phyloP scores from a whole-genome alignment of 1,139 yeast species.

The Saccharomycopsis crataegensis region DNA sequence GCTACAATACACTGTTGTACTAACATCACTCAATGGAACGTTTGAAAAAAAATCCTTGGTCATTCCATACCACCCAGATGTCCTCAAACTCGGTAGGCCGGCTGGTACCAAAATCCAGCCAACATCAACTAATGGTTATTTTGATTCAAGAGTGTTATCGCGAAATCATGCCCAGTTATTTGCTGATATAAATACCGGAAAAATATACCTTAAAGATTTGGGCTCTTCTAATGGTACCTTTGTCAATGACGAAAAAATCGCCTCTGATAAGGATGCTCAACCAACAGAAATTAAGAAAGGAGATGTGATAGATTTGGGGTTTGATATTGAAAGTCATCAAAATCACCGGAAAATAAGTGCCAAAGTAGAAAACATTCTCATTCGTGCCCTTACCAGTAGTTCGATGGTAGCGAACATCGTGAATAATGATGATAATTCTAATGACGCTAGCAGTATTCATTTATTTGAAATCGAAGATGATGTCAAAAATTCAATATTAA shows the following conservation, averaged over 20 bases:
- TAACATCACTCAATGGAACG: conserved; percentile 72
- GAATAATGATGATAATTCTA: conserved; percentile 2
- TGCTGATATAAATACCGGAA: conserved; percentile 61
- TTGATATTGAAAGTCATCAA: conserved; percentile 75
- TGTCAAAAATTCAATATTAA: conserved; percentile 15
- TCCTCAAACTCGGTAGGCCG: conserved; percentile 83
- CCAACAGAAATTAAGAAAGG: conserved; percentile 62
- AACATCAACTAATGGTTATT: conserved; percentile 79
- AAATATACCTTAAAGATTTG: conserved; percentile 72
- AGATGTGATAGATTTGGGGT: conserved; percentile 82
- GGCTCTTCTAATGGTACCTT: conserved; percentile 94
- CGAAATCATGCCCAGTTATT: conserved; percentile 90
- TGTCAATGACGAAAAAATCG: conserved; percentile 66
- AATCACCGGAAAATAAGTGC: conserved; percentile 85
- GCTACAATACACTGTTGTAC: conserved; percentile 43
- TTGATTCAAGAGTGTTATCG: conserved; percentile 87
- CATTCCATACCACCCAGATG: conserved; percentile 78
- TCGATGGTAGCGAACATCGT: conserved; percentile 20
- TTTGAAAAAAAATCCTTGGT: conserved; percentile 72
- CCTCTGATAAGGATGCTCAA: conserved; percentile 46
- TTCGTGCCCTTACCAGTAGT: conserved; percentile 38
- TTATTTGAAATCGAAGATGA: conserved; percentile 8
- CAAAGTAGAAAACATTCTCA: conserved; percentile 61
- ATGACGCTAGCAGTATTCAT: neutral
- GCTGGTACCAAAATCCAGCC: conserved; percentile 68